Percentiles rank a stretch among this genome's conserved stretches.
Conservation (phyloP, 208 protist species). For the Trichomonas vaginalis region DNA sequence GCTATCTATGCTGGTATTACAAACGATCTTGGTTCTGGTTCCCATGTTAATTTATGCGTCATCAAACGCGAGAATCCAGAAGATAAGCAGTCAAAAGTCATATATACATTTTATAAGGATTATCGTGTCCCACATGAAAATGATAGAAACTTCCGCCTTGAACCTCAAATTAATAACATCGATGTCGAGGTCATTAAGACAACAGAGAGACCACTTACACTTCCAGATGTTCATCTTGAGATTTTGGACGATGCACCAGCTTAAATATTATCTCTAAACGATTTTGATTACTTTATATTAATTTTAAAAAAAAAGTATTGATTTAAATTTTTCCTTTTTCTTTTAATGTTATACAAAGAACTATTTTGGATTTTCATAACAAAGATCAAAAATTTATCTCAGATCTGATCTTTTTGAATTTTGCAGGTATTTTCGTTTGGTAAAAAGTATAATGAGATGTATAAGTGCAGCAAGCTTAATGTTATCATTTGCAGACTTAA, state of each 20-base stretch:
- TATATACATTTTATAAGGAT: neutral
- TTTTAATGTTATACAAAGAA: too few species aligned
- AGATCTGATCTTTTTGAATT: too few species aligned
- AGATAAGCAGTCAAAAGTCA: neutral
- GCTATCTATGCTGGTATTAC: slow-evolving; percentile 82
- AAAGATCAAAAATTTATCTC: too few species aligned
- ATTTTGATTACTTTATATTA: too few species aligned
- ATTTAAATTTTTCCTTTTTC: too few species aligned
- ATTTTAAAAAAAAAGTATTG: too few species aligned
- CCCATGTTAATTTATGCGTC: slow-evolving; percentile 94
- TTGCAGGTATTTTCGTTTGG: too few species aligned
- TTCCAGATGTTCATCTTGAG: neutral
- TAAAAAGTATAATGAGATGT: too few species aligned
- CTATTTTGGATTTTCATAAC: too few species aligned
- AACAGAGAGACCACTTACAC: neutral
- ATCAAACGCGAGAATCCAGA: slow-evolving; percentile 51
- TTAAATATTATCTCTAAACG: too few species aligned
- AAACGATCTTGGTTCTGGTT: slow-evolving; percentile 97
- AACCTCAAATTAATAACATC: neutral
- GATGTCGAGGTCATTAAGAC: neutral
- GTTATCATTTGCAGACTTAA: too few species aligned
- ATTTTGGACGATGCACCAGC: neutral
- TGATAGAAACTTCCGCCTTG: neutral
- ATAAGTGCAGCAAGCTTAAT: too few species aligned
- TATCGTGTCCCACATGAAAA: neutral